Base-by-base conservation (phyloP, 306 rosid species). In the Trifolium pratense region DNA sequence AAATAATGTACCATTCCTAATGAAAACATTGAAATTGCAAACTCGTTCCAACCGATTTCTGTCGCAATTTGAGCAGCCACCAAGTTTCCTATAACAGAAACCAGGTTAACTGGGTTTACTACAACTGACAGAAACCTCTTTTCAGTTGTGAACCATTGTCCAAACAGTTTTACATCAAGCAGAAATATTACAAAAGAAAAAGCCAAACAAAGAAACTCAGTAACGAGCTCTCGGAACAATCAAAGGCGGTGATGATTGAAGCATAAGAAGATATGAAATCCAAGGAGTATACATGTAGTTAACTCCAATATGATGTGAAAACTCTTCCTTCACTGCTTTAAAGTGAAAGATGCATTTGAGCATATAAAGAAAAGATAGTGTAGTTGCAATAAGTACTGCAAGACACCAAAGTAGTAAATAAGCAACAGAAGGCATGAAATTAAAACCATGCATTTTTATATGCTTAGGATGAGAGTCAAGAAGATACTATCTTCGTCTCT, bases 251-350 rank as follows among this genome's bases (percentile, higher is more conserved):
- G 84, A 80, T 2, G 89, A 82, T 82, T 84, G 86, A 39, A 84
- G 84, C 80, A 88, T 61, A 49, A 82, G 83, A 62, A 86, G 93
- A 79, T 84, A 75, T 8, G 89, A 82, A 73, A 84, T 84, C 89
- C 87, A 84, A n/a, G 90, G 89, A 40, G 77, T 83, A 17, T 82
- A 84, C 76, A 78, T 46, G 78, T 63, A 86, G 78, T 86, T 86
- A 36, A 79, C 78, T 55, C 78, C 83, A 31, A 70, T 80, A 45
- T 78, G 82, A 75, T 86, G 87, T 20, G 43, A 77, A 74, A 88
- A 77, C 81, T 85, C 83, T 14, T 76, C 45, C 49, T 77, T 82
- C 75, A 84, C 92, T 42, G 11, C 9, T 14, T 68, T 32, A 57
- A 81, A 79, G 79, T 86, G 83, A 61, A 83, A 64, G 75, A 77